Evolutionary conservation across 805 yeast genomes (phyloP).

Genomic region (Kodamaea hsintzibuensis): DNA sequence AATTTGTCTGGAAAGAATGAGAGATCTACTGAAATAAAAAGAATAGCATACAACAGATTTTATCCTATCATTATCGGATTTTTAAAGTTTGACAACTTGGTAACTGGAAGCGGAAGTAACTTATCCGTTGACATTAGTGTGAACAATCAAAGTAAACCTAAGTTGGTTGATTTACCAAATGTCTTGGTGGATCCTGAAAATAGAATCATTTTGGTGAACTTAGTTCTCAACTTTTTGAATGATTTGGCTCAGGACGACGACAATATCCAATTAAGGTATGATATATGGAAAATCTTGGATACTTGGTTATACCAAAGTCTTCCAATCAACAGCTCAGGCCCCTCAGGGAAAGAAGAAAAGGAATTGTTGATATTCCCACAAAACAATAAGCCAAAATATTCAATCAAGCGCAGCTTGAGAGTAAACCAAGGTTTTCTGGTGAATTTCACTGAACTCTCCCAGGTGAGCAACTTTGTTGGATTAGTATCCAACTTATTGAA

Average conservation of each 20-base stretch:
- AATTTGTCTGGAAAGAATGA: constrained; percentile 26
- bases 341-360: constrained; percentile 3
- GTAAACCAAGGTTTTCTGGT: constrained; percentile 30
- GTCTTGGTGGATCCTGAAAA: constrained; percentile 36
- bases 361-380: constrained; percentile 8
- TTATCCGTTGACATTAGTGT: constrained; percentile 14
- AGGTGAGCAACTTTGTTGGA: constrained; percentile 65
- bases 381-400: constrained; percentile 18
- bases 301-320: constrained; percentile 57
- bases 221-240: constrained; percentile 51
- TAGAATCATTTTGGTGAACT: constrained; percentile 34
- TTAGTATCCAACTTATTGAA: constrained; percentile 31
- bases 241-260: constrained; percentile 49
- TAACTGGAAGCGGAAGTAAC: constrained; percentile 18
- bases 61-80: constrained; percentile 35
- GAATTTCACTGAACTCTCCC: constrained; percentile 49
- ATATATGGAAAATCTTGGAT: constrained; percentile 72
- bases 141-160: constrained; percentile 13
- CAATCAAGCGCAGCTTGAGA: constrained; percentile 17
- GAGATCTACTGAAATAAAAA: constrained; percentile 26
- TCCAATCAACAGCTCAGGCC: constrained; percentile 9
- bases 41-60: constrained; percentile 33
- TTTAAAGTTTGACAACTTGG: constrained; percentile 41
- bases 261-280: constrained; percentile 35
- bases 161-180: constrained; percentile 19